These are phyloP conservation scores for Rhodamnia argentea DNA, from an alignment of 345 rosid species.

Conservation along the genomic window DNA sequence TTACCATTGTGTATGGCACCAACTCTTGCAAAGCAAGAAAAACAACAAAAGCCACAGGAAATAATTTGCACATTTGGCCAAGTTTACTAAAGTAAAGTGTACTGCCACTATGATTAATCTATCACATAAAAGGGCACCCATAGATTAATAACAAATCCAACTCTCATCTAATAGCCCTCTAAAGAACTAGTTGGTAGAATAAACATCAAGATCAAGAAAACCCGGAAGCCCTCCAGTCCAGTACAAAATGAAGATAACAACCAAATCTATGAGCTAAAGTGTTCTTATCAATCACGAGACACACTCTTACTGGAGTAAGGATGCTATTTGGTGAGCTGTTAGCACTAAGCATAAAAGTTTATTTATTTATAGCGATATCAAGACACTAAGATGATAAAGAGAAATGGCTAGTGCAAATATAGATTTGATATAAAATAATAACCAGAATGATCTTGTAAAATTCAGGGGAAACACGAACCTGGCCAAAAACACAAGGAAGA, in stretches of 20 bases:
- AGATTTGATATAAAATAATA: not conserved
- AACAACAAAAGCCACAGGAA: not conserved
- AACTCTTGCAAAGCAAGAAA: not conserved
- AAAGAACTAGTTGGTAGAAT: not conserved
- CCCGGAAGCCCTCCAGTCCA: not conserved
- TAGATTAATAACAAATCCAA: not conserved
- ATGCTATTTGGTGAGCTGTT: not conserved
- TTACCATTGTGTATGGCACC: not conserved
- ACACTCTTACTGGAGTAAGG: not conserved
- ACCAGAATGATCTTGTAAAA: not conserved
- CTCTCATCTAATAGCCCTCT: not conserved
- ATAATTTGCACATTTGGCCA: not conserved
- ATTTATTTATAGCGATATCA: not conserved
- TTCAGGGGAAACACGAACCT: constrained; percentile 19
- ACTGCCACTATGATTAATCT: not conserved
- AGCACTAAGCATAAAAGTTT: not conserved
- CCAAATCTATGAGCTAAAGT: not conserved
- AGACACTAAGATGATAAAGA: not conserved
- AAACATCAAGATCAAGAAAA: not conserved
- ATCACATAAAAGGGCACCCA: not conserved
- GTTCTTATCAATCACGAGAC: not conserved
- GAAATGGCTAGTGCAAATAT: not conserved
- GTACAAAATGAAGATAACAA: not conserved
- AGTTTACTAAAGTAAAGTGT: not conserved
- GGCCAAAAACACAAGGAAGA: constrained; percentile 8